phyloP scores from a whole-genome alignment of 2,329 filamentous ascomycete species.

The Fusarium anguioides region DNA sequence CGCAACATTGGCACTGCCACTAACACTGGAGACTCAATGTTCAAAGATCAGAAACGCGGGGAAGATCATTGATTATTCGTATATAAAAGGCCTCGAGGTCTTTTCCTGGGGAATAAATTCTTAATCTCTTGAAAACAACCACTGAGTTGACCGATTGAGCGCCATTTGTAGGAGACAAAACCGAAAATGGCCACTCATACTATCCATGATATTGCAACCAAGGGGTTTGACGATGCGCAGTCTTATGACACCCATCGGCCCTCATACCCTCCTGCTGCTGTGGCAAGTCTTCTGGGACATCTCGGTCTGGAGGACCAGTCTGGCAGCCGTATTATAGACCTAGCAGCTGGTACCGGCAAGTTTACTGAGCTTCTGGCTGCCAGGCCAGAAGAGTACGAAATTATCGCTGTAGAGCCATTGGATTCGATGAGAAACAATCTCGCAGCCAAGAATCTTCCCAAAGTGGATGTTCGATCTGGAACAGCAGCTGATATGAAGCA shows the following conservation, averaged over 20 bases:
- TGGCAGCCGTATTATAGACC: conserved; percentile 67
- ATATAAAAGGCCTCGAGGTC: conserved; percentile 34
- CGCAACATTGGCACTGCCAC: conserved; percentile 17
- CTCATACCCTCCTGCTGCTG: conserved; percentile 69
- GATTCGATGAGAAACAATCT: conserved; percentile 72
- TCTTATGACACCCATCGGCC: conserved; percentile 76
- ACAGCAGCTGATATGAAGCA: conserved; percentile 67
- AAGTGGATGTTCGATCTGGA: conserved; percentile 67
- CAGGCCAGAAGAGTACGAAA: conserved; percentile 67
- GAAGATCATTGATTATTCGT: conserved; percentile 8
- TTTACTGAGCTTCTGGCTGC: conserved; percentile 72
- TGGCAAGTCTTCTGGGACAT: conserved; percentile 66
- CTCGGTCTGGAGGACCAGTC: conserved; percentile 61
- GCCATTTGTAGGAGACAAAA: neutral
- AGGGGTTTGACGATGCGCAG: conserved; percentile 73
- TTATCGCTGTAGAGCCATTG: conserved; percentile 74
- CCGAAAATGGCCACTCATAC: conserved; percentile 36
- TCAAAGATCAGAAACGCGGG: conserved; percentile 21
- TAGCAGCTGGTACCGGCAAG: conserved; percentile 77
- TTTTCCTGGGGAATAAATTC: neutral
- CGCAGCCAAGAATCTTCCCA: conserved; percentile 64
- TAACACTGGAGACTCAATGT: conserved; percentile 6
- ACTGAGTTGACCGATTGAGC: conserved; percentile 3
- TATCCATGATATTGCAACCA: conserved; percentile 63
- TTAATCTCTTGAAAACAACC: neutral